phyloP scores from a whole-genome alignment of 441 rosid genomes.

The Arabidopsis hybrid region DNA sequence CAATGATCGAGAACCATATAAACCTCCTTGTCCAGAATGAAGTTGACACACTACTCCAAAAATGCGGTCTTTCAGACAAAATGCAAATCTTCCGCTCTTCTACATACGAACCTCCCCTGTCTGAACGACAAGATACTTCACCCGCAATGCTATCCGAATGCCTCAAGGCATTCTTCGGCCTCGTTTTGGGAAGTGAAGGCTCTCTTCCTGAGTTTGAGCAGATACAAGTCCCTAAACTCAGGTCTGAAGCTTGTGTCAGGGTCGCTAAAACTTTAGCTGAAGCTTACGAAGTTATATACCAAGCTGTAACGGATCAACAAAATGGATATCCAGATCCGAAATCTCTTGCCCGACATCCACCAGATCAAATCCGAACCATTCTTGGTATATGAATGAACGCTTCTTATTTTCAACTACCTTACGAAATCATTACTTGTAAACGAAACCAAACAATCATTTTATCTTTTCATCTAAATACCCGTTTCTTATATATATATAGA shows the following conservation, averaged over 20 bases:
- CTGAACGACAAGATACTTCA: constrained; percentile 72
- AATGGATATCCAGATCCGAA: constrained; percentile 84
- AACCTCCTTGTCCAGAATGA: constrained; percentile 76
- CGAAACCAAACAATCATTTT: constrained; percentile 6
- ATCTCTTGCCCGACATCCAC: constrained; percentile 94
- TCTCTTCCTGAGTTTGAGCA: constrained; percentile 93
- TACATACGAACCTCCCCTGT: constrained; percentile 52
- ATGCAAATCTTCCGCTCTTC: constrained; percentile 66
- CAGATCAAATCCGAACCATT: constrained; percentile 91
- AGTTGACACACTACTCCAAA: constrained; percentile 78
- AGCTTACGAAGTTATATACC: constrained; percentile 78
- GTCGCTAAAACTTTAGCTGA: constrained; percentile 83
- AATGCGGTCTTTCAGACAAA: constrained; percentile 74
- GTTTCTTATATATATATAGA: constrained; percentile 2
- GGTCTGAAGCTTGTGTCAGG: constrained; percentile 72
- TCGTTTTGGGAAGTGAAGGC: constrained; percentile 84
- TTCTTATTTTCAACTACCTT: not conserved
- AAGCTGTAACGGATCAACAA: constrained; percentile 70
- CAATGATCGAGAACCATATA: constrained; percentile 76
- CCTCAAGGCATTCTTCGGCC: constrained; percentile 85
- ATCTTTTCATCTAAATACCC: not conserved
- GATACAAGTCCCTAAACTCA: constrained; percentile 91
- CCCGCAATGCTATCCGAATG: constrained; percentile 73
- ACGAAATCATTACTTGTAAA: constrained; percentile 29
- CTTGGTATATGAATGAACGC: constrained; percentile 68